These are phyloP conservation scores for Botrytis byssoidea DNA, from an alignment of 2,329 filamentous ascomycete species.

Conservation along the genomic window DNA sequence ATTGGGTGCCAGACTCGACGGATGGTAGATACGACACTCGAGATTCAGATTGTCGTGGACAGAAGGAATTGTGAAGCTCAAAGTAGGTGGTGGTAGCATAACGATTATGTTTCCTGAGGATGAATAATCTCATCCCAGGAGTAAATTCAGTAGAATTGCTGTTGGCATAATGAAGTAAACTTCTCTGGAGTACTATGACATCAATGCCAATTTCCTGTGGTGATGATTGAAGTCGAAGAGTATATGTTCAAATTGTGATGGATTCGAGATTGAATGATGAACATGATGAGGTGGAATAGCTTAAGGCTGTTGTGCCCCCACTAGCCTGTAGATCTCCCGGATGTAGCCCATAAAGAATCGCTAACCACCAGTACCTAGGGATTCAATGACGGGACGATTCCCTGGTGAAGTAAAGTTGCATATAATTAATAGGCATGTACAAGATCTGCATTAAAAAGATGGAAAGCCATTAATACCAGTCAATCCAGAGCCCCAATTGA, in stretches of 20 bases:
- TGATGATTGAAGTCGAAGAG: not conserved
- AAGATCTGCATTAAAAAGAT: not conserved
- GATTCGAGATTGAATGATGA: not conserved
- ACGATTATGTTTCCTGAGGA: conserved; percentile 21
- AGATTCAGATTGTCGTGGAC: conserved; percentile 74
- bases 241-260: not conserved
- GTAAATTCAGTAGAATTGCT: conserved; percentile 9
- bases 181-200: not conserved
- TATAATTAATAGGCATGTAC: not conserved
- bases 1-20: conserved; percentile 44
- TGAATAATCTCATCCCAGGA: conserved; percentile 27
- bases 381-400: not conserved
- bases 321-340: conserved; percentile 10
- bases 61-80: conserved; percentile 78
- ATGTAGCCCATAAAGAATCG: not conserved
- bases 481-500: not conserved
- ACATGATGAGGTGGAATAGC: not conserved
- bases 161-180: conserved; percentile 12
- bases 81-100: conserved; percentile 56
- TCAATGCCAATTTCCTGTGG: not conserved
- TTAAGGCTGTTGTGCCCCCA: conserved; percentile 2
- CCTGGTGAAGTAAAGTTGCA: not conserved
- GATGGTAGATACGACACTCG: conserved; percentile 81
- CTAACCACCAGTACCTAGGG: not conserved
- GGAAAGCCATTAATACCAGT: not conserved